phyloP scores from a whole-genome alignment of 306 rosid genomes.

The Biancaea sappan region DNA sequence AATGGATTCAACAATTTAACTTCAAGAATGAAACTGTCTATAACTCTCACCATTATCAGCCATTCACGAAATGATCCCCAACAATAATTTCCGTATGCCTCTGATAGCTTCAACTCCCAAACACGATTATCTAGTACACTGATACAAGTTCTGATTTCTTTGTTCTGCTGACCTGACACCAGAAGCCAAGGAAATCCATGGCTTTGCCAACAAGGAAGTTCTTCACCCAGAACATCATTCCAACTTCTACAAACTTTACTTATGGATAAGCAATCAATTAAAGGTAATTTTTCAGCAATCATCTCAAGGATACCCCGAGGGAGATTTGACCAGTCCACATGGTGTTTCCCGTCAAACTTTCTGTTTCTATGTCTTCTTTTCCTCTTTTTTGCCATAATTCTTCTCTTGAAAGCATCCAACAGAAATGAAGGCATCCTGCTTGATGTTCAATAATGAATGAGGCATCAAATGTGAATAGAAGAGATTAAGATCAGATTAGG shows the following conservation, averaged over 20 bases:
- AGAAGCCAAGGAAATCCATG: constrained; percentile 66
- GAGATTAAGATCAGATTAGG: not conserved
- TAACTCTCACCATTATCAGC: constrained; percentile 51
- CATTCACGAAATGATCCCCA: constrained; percentile 78
- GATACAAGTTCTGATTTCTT: constrained; percentile 50
- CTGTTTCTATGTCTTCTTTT: constrained; percentile 38
- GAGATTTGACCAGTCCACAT: constrained; percentile 56
- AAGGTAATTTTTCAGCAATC: constrained; percentile 44
- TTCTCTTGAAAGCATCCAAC: constrained; percentile 35
- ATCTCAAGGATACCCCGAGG: constrained; percentile 41
- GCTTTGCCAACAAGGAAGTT: constrained; percentile 49
- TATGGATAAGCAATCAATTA: constrained; percentile 52
- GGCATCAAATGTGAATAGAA: constrained; percentile 11
- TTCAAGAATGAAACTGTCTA: constrained; percentile 43
- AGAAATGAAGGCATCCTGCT: constrained; percentile 35
- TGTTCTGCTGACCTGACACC: constrained; percentile 56
- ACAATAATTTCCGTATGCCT: constrained; percentile 48
- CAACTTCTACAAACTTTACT: constrained; percentile 61
- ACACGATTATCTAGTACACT: constrained; percentile 55
- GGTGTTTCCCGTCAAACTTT: constrained; percentile 30
- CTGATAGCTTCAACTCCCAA: constrained; percentile 56
- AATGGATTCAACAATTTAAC: constrained; percentile 60
- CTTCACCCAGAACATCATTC: constrained; percentile 51
- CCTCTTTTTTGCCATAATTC: constrained; percentile 37
- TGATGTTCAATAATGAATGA: not conserved